Evolutionary conservation across 2,329 filamentous ascomycete genomes (phyloP).

Genomic region (Fusarium sp.): DNA sequence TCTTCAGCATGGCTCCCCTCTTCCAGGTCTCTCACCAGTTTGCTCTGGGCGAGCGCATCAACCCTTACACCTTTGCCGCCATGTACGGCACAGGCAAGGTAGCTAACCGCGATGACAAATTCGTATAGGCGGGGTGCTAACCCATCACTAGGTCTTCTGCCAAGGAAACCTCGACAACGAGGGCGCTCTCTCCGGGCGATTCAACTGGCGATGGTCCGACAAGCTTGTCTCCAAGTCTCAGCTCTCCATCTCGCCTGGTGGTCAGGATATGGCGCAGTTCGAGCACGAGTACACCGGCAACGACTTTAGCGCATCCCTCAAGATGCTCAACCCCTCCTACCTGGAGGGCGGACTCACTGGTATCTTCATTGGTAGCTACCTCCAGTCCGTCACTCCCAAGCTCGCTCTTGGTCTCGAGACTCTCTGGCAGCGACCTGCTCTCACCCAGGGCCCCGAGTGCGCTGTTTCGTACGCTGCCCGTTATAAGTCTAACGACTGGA

Average conservation of each 20-base stretch:
- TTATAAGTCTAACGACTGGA: conserved; percentile 94
- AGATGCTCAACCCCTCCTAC: conserved; percentile 94
- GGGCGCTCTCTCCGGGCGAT: conserved; percentile 84
- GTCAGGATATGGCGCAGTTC: conserved; percentile 89
- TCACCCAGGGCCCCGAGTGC: conserved; percentile 90
- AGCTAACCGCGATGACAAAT: conserved; percentile 33
- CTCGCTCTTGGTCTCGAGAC: conserved; percentile 91
- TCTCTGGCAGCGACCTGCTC: conserved; percentile 89
- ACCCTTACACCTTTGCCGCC: conserved; percentile 94
- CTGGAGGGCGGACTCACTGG: conserved; percentile 94
- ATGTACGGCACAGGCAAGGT: conserved; percentile 96
- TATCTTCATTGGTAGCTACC: conserved; percentile 94
- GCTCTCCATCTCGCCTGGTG: conserved; percentile 83
- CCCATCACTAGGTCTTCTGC: conserved; percentile 80
- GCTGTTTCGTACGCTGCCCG: conserved; percentile 89
- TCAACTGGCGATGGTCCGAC: conserved; percentile 91
- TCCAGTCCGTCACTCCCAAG: conserved; percentile 90
- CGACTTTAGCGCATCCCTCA: conserved; percentile 93
- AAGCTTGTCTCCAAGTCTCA: conserved; percentile 88
- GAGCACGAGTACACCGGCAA: conserved; percentile 95
- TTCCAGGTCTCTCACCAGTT: conserved; percentile 99
- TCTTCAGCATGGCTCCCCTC: conserved; percentile 90
- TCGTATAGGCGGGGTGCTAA: conserved; percentile 30
- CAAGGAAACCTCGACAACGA: conserved; percentile 97
- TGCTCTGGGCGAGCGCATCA: conserved; percentile 91